These are phyloP conservation scores for Hypoxylon trugodes DNA, from an alignment of 495 filamentous ascomycete species.

Conservation along the genomic window DNA sequence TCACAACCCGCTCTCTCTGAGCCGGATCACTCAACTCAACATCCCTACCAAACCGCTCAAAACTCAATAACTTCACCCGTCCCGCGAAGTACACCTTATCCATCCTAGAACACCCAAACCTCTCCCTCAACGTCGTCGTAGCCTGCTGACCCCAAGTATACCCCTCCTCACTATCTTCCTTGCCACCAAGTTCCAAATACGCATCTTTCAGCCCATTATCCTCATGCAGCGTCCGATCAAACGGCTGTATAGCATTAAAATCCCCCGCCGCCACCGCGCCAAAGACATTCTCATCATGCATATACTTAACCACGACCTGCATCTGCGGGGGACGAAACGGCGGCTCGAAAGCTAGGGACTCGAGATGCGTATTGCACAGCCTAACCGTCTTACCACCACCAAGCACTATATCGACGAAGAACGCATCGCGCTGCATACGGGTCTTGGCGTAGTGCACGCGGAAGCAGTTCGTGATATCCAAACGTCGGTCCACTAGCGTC, in stretches of 20 bases:
- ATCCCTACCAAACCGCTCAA: slow-evolving; percentile 53
- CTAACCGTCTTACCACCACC: slow-evolving; percentile 45
- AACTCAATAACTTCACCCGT: slow-evolving; percentile 39
- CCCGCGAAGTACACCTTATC: slow-evolving; percentile 59
- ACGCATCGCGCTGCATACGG: slow-evolving; percentile 57
- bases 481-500: slow-evolving; percentile 57
- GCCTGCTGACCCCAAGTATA: slow-evolving; percentile 67
- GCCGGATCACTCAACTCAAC: slow-evolving; percentile 20
- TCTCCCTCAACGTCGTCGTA: slow-evolving; percentile 36
- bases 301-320: slow-evolving; percentile 46
- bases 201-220: slow-evolving; percentile 60
- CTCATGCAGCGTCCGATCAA: slow-evolving; percentile 54
- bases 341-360: slow-evolving; percentile 54
- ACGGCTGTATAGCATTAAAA: slow-evolving; percentile 64
- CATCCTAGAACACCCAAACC: slow-evolving; percentile 58
- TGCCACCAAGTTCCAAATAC: slow-evolving; percentile 60
- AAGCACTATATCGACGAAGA: slow-evolving; percentile 58
- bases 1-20: slow-evolving; percentile 31
- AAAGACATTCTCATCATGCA: slow-evolving; percentile 43
- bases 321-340: slow-evolving; percentile 57
- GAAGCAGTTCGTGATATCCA: slow-evolving; percentile 52
- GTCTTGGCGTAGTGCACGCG: slow-evolving; percentile 55
- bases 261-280: slow-evolving; percentile 58
- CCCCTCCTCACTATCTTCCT: slow-evolving; percentile 58
- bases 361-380: slow-evolving; percentile 64